Evolutionary conservation across 306 rosid genomes (phyloP).

Genomic region (Sicyos baderoa): DNA sequence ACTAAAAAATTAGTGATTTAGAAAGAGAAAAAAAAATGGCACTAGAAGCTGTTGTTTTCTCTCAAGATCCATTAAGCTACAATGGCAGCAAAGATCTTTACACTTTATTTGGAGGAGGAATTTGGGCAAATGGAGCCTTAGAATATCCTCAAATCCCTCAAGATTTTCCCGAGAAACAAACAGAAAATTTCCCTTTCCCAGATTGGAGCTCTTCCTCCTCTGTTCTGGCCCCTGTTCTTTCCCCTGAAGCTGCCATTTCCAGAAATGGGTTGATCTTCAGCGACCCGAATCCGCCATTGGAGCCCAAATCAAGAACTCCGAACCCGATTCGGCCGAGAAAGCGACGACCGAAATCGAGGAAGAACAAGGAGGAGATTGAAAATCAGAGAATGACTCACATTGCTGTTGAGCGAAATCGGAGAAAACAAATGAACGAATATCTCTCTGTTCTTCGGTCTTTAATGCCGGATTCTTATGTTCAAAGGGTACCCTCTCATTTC

Average conservation of each 20-base stretch:
- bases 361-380: slow-evolving; percentile 86
- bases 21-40: slow-evolving; percentile 49
- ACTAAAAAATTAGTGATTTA: background rate
- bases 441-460: slow-evolving; percentile 81
- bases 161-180: slow-evolving; percentile 44
- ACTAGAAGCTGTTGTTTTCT: slow-evolving; percentile 63
- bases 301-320: slow-evolving; percentile 12
- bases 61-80: slow-evolving; percentile 48
- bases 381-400: slow-evolving; percentile 98
- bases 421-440: slow-evolving; percentile 90
- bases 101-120: slow-evolving; percentile 34
- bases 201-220: slow-evolving; percentile 37
- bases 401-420: slow-evolving; percentile 85
- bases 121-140: slow-evolving; percentile 28
- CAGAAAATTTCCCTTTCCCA: slow-evolving; percentile 29
- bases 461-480: slow-evolving; percentile 87
- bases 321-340: slow-evolving; percentile 36
- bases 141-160: slow-evolving; percentile 20
- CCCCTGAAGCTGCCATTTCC: slow-evolving; percentile 25
- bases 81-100: slow-evolving; percentile 42
- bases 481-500: slow-evolving; percentile 52
- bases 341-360: slow-evolving; percentile 51
- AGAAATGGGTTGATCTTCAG: slow-evolving; percentile 7
- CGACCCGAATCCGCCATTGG: slow-evolving; percentile 22
- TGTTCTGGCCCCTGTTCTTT: slow-evolving; percentile 24